Base-by-base conservation (phyloP, 163 green algal genomes). In the Smithsoniella earleae region DNA sequence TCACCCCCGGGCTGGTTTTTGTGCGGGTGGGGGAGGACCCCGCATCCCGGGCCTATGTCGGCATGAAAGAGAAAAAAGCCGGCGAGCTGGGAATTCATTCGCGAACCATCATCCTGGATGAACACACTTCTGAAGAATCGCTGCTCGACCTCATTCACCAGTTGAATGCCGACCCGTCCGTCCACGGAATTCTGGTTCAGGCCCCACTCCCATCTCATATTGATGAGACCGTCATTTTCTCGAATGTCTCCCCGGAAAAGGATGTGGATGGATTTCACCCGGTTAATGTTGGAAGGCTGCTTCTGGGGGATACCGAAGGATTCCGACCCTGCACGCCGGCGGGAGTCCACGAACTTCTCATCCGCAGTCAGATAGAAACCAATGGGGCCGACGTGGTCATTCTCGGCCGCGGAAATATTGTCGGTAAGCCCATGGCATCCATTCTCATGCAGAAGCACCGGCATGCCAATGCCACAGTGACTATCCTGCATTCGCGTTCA, bases 181-280 rank as follows among this genome's bases (percentile, higher is more conserved):
- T 98, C 52, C 89, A 98, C 81, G 93, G 93, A 73, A 95, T 98
- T 62, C 79, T 98, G 46, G 91, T 98, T 62, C 93, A 98, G 86
- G 6, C 75, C 30, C 73, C 73, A 22, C 82, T 96, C 75, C 91
- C 91, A 10, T 84, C 88, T 52, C 91, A 97, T 85, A 94, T 98
- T 27, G 82, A 96, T 79, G 94, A 97, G 81, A 77, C 92, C 80
- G 54, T 73, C 20, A 82, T 99, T 13, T 77, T 98, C 36, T 86
- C 94, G 76, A 88, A 84, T 44, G 91, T 98, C 62, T 86, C 74
- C 65, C 78, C 93, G 10, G 86, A 95, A 8, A 98, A 98, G 83
- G 93, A 98, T 78, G 91, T 97, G 31, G 92, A 98, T 77, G 92
- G 92, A 34, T 98, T 98, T 82, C 90, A 98, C 77, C 94, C 93